Conservation (phyloP, 371 early-diverging fungal genomes). For the Rhizopus sp. region DNA sequence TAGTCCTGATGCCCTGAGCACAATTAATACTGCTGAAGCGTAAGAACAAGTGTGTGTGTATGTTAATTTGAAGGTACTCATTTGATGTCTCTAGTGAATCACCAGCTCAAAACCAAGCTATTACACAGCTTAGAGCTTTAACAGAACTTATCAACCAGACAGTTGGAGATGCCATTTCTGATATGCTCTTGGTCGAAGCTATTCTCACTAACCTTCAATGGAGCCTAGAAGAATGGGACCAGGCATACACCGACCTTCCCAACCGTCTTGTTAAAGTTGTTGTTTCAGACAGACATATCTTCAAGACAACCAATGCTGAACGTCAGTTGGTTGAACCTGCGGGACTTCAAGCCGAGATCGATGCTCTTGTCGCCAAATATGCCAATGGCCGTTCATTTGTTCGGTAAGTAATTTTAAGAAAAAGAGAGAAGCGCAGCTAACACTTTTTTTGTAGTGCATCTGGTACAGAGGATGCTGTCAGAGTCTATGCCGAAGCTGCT, state of each 20-base stretch:
- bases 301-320: slow-evolving; percentile 96
- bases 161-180: slow-evolving; percentile 99
- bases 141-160: slow-evolving; percentile 96
- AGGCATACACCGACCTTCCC: slow-evolving; percentile 93
- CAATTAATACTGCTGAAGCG: slow-evolving; percentile 74
- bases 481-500: slow-evolving; percentile 98
- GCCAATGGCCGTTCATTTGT: slow-evolving; percentile 92
- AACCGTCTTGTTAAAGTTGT: slow-evolving; percentile 95
- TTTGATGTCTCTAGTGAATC: slow-evolving; percentile 49
- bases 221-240: slow-evolving; percentile 88
- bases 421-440: not conserved
- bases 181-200: slow-evolving; percentile 95
- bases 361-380: slow-evolving; percentile 80
- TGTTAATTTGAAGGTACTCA: not conserved
- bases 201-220: slow-evolving; percentile 84
- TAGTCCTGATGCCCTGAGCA: slow-evolving; percentile 77
- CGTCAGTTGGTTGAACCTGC: slow-evolving; percentile 86
- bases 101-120: slow-evolving; percentile 79
- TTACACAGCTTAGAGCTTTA: slow-evolving; percentile 76
- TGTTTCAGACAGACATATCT: slow-evolving; percentile 83
- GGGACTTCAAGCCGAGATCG: slow-evolving; percentile 91
- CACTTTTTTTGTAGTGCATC: slow-evolving; percentile 75
- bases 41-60: slow-evolving; percentile 28
- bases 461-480: slow-evolving; percentile 99
- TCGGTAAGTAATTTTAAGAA: slow-evolving; percentile 52